Evolutionary conservation across 1,284 basidiomycete genomes (phyloP).

Genomic region (Rhodotorula mucilaginosa): DNA sequence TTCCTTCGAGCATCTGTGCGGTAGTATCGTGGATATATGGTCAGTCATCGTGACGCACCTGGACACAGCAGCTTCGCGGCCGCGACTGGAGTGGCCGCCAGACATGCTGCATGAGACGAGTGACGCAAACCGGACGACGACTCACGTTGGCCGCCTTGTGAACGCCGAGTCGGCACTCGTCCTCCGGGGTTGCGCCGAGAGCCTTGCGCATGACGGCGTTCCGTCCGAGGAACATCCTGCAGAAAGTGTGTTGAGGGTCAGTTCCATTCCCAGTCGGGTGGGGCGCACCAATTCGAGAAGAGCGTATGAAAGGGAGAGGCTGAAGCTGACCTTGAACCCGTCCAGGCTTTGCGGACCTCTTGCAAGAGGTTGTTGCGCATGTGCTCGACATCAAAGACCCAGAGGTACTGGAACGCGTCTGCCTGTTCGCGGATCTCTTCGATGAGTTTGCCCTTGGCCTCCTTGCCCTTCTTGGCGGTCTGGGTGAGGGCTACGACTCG

Average conservation of each 20-base stretch:
- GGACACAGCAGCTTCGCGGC: conserved; percentile 1
- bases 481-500: conserved; percentile 57
- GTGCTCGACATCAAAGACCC: conserved; percentile 89
- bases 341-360: conserved; percentile 89
- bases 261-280: neutral
- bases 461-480: conserved; percentile 56
- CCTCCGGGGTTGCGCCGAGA: conserved; percentile 80
- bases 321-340: conserved; percentile 55
- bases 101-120: too few relatives aligned
- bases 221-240: conserved; percentile 84
- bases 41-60: neutral
- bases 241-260: neutral
- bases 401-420: conserved; percentile 89
- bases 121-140: conserved; percentile 24
- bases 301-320: too few relatives aligned
- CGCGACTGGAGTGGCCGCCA: too few relatives aligned
- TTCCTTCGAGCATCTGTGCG: conserved; percentile 79
- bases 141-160: conserved; percentile 74
- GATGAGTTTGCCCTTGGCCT: conserved; percentile 79
- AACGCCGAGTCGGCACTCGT: conserved; percentile 79
- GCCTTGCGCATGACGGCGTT: conserved; percentile 94
- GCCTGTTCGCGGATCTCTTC: conserved; percentile 74
- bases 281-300: neutral
- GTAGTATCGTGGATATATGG: neutral
- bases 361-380: conserved; percentile 94